Base-by-base conservation (phyloP, 768 basidiomycete species). In the Udeniomyces megalosporus region DNA sequence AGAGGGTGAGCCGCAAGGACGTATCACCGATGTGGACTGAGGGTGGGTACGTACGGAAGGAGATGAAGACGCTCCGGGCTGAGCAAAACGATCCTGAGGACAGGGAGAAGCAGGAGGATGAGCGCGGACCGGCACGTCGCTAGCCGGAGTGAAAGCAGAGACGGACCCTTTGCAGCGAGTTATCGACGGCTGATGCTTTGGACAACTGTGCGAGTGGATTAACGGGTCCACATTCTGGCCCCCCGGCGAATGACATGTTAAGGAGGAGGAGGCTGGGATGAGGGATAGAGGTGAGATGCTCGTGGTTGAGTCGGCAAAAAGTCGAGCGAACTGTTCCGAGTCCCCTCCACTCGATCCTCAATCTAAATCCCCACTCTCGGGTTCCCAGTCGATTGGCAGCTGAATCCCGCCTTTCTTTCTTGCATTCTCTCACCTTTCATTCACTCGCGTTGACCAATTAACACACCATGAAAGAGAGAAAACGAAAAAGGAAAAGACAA, bases 211-310 rank as follows among this genome's bases (percentile, higher is more conserved):
- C 46, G 10, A 60, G 58, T 17, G 58, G 48, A 15, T 60, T 60
- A 4, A 60, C 46, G 24, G 58, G 58, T 50, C 58, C 58, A 20
- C 58, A 60, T 7, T 60, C 58, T 5, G 58, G 58, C 31, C 58
- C 58, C 6, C 28, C 42, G 22, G 51, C 48, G 38, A 60, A 60
- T 6, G 58, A 60, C 58, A 60, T 60, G 28, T 6, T 17, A 15
- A n/a, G n/a, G n/a, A n/a, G n/a, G n/a, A n/a, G n/a, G n/a, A n/a
- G n/a, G n/a, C n/a, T 17, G 17, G 28, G 51, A 17, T 2, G 51
- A 31, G 51, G 20, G 32, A 20, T 1, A 17, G 28, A 10, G 49
- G 49, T 7, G n/a, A n/a, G n/a, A n/a, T n/a, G n/a, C n/a, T n/a
- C n/a, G n/a, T n/a, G n/a, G n/a, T n/a, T 42, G 38, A 42, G 38